phyloP scores from a whole-genome alignment of 2,329 filamentous ascomycete species.

The Waltergamsia citrina region DNA sequence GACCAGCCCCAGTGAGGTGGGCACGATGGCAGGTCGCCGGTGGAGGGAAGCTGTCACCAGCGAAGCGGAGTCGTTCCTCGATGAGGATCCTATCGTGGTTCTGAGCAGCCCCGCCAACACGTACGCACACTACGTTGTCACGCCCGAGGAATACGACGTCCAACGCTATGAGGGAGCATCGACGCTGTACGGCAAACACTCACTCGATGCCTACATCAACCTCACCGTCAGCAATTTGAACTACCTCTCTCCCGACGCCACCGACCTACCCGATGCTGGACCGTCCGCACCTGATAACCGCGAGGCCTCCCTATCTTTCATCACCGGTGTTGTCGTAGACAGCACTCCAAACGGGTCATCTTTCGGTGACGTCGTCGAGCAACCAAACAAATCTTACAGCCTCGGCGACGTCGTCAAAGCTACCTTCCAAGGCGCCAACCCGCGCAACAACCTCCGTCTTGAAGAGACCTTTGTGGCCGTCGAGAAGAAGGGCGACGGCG shows the following conservation, averaged over 20 bases:
- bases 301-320: conserved; percentile 67
- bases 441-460: conserved; percentile 74
- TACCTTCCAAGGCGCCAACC: conserved; percentile 79
- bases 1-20: conserved; percentile 78
- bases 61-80: conserved; percentile 37
- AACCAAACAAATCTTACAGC: conserved; percentile 43
- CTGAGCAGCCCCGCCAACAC: conserved; percentile 84
- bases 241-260: conserved; percentile 26
- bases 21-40: conserved; percentile 82
- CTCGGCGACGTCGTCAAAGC: conserved; percentile 54
- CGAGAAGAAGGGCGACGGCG: conserved; percentile 43
- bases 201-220: conserved; percentile 81
- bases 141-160: conserved; percentile 69
- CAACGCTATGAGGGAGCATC: conserved; percentile 95
- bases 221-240: conserved; percentile 56
- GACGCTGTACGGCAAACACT: conserved; percentile 77
- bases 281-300: conserved; percentile 70
- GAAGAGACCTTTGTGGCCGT: conserved; percentile 71
- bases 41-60: conserved; percentile 64
- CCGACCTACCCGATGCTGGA: conserved; percentile 35
- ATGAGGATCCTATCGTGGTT: conserved; percentile 61
- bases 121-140: conserved; percentile 76
- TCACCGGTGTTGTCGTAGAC: conserved; percentile 70
- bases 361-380: conserved; percentile 59
- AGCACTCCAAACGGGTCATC: conserved; percentile 50